phyloP scores from a whole-genome alignment of 2,329 filamentous ascomycete genomes.

The Pezicula rhizophila region DNA sequence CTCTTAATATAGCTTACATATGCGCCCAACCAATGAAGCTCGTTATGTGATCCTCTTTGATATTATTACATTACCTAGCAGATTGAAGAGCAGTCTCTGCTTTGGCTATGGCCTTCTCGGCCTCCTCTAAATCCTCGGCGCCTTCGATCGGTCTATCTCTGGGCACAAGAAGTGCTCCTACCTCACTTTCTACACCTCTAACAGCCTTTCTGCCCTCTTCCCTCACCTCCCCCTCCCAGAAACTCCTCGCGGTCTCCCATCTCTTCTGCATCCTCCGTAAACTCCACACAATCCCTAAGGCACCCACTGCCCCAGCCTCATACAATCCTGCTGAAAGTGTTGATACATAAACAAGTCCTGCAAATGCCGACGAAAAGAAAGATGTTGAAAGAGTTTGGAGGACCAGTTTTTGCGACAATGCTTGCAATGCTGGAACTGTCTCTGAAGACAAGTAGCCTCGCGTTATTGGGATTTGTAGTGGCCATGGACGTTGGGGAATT shows the following conservation, averaged over 20 bases:
- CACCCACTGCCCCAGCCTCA: slow-evolving; percentile 56
- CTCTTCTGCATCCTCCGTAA: slow-evolving; percentile 53
- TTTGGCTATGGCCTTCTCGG: slow-evolving; percentile 12
- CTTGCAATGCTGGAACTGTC: slow-evolving; percentile 65
- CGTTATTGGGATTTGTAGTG: slow-evolving; percentile 64
- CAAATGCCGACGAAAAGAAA: slow-evolving; percentile 49
- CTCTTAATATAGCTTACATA: no score
- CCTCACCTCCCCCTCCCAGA: slow-evolving; percentile 62
- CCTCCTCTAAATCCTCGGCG: slow-evolving; percentile 16
- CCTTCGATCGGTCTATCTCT: slow-evolving; percentile 6
- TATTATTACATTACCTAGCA: slow-evolving; percentile 12
- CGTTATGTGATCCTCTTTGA: not conserved
- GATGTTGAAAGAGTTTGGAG: slow-evolving; percentile 67
- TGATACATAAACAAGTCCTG: slow-evolving; percentile 51
- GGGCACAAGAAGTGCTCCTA: slow-evolving; percentile 39
- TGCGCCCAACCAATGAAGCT: no score
- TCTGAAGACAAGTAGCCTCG: slow-evolving; percentile 60
- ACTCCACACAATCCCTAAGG: slow-evolving; percentile 54
- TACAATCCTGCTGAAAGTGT: slow-evolving; percentile 47
- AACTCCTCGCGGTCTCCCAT: slow-evolving; percentile 54
- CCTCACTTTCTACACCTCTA: slow-evolving; percentile 46
- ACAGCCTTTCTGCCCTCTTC: slow-evolving; percentile 61
- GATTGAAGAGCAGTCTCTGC: slow-evolving; percentile 14
- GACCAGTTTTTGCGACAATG: slow-evolving; percentile 67
- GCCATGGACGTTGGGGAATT: slow-evolving; percentile 47